Base-by-base conservation (phyloP, 495 filamentous ascomycete genomes). In the Umbilicaria muhlenbergii region DNA sequence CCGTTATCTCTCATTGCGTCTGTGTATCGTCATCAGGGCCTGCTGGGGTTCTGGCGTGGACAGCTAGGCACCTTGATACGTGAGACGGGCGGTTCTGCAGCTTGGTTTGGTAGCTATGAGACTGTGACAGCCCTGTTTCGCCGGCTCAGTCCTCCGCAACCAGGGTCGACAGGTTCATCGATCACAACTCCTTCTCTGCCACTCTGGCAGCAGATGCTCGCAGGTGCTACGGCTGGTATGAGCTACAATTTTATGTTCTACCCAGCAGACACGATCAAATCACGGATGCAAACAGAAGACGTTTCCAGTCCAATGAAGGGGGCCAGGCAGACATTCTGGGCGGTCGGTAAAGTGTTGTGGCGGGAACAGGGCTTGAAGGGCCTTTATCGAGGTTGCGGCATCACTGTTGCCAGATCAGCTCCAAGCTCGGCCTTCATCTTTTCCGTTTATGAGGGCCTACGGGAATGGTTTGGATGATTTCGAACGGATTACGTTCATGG, bases 371-470 rank as follows among this genome's bases (percentile, higher is more conserved):
- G 91, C 1, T 39, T 95, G 17, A 78, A 72, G 51, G 86, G 83
- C 6, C 63, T 99, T 48, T 99, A 96, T 61, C 73, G 88, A 36
- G 91, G 91, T 5, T 99, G 91, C 51, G 91, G 91, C 13, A 93
- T 96, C 44, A 99, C 91, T 8, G 85, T 89, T 35, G 66, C 74
- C 24, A 73, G 91, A 42, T 80, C 85, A 16, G 87, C 86, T 19
- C 91, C 91, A 0, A 93, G 87, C 55, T 92, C 84, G n/a, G 92
- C 89, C 32, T 83, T 96, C 52, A 99, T 99, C 44, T 99, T 98
- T 55, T 80, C 87, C 34, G 72, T 95, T 31, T 95, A 84, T 58
- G 88, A 95, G 64, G 77, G 75, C 34, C 64, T 96, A 62, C 82
- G 80, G 59, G 70, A 64, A 41, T 68, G 74, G 56, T 72, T 86